Base-by-base conservation (phyloP, 805 yeast genomes). In the Myxozyma udenii region DNA sequence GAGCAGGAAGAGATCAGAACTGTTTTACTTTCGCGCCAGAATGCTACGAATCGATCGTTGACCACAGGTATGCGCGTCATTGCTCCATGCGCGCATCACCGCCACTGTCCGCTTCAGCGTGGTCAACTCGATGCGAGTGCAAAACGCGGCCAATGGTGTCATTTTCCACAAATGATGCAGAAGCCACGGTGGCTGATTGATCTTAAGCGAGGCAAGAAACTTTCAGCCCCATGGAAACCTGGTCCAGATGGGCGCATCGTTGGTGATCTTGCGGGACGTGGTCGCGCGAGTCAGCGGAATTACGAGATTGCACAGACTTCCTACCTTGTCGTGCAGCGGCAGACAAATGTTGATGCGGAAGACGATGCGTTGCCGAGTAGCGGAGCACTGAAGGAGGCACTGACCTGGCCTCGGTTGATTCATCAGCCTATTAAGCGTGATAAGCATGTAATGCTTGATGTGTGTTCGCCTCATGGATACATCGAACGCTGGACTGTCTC, bases 1-100 rank as follows among this genome's bases (percentile, higher is more conserved):
- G 40, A 36, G 19, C 19, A 19, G 14, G 40, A 36, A 36, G 40
- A 36, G 19, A n/a, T 16, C 9, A 14, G 19, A 12, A 36, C 7
- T 7, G 26, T 16, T 44, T 32, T 14, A 44, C 28, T 9, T 21
- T 42, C 16, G 9, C 9, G 18, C 22, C 19, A 11, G 7, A 11
- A 28, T 4, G 14, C 33, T 7, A 22, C 40, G 3, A 12, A 18
- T 41, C 26, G 26, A 19, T 14, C 14, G 38, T 42, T 22, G 44
- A 46, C 14, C 35, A 30, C 25, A 48, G 46, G 12, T 26, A 45
- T 89, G 45, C 77, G 78, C 37, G 75, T 91, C 6, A 64, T 91
- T 18, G 96, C 96, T 0, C 98, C 98, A 2, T 93, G 97, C 64
- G 69, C 91, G 0, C 97, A 93, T 66, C 96, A 88, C 62, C 79